These are phyloP conservation scores for Podospora pseudoanserina DNA, from an alignment of 495 filamentous ascomycete genomes.

Conservation along the genomic window DNA sequence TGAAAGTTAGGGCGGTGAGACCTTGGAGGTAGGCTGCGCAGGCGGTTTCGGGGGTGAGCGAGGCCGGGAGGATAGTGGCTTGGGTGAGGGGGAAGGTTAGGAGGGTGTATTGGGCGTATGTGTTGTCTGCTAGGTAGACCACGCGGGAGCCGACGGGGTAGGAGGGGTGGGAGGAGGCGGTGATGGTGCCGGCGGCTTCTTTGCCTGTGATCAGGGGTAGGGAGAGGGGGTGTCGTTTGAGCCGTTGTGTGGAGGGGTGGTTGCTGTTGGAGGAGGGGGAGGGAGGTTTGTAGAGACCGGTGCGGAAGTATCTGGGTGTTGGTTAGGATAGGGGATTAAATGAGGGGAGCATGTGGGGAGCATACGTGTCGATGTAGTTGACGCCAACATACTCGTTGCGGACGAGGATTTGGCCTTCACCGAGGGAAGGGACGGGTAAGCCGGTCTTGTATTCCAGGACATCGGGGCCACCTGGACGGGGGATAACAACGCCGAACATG, in stretches of 20 bases:
- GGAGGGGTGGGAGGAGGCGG: conserved; percentile 35
- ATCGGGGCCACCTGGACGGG: conserved; percentile 72
- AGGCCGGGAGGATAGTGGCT: conserved; percentile 61
- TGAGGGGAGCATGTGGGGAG: not conserved
- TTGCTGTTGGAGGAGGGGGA: conserved; percentile 35
- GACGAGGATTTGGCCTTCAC: conserved; percentile 72
- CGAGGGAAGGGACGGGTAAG: conserved; percentile 68
- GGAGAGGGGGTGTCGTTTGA: conserved; percentile 65
- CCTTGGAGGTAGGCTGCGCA: conserved; percentile 76
- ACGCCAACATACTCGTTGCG: conserved; percentile 83
- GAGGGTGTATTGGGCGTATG: conserved; percentile 75
- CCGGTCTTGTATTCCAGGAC: conserved; percentile 73
- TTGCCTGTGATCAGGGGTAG: conserved; percentile 70
- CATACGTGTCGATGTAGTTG: conserved; percentile 81
- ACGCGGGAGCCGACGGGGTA: conserved; percentile 64
- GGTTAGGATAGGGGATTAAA: conserved; percentile 14
- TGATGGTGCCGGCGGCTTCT: conserved; percentile 60
- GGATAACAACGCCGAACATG: conserved; percentile 74
- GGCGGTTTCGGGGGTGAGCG: conserved; percentile 57
- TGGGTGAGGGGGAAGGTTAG: conserved; percentile 54
- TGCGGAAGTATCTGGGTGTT: conserved; percentile 73
- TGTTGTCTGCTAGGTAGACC: conserved; percentile 54
- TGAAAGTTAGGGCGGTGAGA: conserved; percentile 78
- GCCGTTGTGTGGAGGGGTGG: conserved; percentile 88
- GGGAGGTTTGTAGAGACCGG: conserved; percentile 73